Evolutionary conservation across 371 early-diverging fungal genomes (phyloP).

Genomic region (Lichtheimia hyalospora): DNA sequence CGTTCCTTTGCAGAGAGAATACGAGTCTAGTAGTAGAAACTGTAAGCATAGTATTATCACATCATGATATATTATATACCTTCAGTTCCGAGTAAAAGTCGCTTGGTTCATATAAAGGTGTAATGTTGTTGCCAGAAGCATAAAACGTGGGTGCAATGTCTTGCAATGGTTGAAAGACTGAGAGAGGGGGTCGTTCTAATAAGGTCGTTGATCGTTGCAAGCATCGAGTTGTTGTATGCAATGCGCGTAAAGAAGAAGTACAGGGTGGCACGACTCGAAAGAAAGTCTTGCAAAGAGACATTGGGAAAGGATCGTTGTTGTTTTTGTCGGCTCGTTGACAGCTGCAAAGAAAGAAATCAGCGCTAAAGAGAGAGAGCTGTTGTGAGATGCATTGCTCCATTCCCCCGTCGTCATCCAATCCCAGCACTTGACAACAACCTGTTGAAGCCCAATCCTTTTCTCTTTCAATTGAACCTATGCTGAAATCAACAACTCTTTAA

Average conservation of each 20-base stretch:
- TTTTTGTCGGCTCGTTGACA: too few species aligned
- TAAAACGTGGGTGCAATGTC: slow-evolving; percentile 27
- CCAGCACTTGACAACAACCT: too few species aligned
- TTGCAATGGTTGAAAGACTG: slow-evolving; percentile 12
- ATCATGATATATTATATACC: slow-evolving; percentile 15
- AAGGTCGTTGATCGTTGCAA: neutral
- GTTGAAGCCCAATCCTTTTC: too few species aligned
- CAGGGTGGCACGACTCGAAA: too few species aligned
- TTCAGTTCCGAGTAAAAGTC: slow-evolving; percentile 52
- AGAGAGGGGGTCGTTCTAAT: neutral
- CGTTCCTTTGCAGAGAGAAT: slow-evolving; percentile 71
- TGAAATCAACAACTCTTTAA: too few species aligned
- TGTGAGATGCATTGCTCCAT: too few species aligned
- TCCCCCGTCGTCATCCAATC: too few species aligned
- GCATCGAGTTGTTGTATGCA: neutral
- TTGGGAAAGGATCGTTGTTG: too few species aligned
- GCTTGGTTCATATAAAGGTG: slow-evolving; percentile 39
- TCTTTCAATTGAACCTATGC: too few species aligned
- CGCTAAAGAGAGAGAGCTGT: too few species aligned
- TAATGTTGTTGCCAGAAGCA: slow-evolving; percentile 34
- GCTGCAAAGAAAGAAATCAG: too few species aligned
- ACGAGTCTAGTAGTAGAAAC: slow-evolving; percentile 35
- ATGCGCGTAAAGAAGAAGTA: neutral
- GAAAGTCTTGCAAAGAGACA: too few species aligned
- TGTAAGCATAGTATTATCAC: neutral